Percentiles rank a stretch among this genome's conserved stretches.
Conservation (phyloP, 78 protist genomes). For the Dictyostelium capitatum region DNA sequence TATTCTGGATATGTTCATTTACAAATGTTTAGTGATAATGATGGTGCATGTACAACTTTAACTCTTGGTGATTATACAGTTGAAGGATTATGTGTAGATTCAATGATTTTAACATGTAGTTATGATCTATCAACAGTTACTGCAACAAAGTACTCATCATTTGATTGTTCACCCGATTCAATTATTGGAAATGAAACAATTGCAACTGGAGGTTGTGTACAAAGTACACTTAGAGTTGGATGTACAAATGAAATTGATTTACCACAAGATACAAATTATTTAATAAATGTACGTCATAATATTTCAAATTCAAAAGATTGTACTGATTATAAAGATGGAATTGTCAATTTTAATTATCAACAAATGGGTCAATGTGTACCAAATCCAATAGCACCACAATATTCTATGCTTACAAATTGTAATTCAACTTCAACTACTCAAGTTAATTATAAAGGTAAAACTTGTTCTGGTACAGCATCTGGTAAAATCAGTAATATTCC, state of each 20-base stretch:
- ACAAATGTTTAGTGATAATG: background rate
- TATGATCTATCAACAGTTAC: background rate
- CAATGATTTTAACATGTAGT: background rate
- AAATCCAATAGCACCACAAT: background rate
- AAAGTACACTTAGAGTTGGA: background rate
- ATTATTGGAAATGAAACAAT: background rate
- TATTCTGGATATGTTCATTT: background rate
- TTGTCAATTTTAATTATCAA: background rate
- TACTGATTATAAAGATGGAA: background rate
- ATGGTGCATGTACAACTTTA: background rate
- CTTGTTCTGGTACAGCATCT: background rate
- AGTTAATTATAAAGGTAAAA: background rate
- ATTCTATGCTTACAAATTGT: background rate
- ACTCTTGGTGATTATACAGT: background rate
- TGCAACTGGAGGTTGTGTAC: background rate
- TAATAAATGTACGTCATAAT: background rate
- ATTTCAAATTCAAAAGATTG: background rate
- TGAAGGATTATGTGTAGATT: background rate
- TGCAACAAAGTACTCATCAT: background rate
- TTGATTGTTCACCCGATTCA: background rate
- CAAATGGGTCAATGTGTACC: background rate
- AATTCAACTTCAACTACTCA: background rate
- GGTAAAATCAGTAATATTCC: background rate
- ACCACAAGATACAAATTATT: background rate
- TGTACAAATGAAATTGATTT: background rate